A percentile compares a stretch with the other conserved stretches of the same genome.
These are phyloP conservation scores for Quercus berberidifolia DNA, from an alignment of 306 rosid species.

Conservation along the genomic window DNA sequence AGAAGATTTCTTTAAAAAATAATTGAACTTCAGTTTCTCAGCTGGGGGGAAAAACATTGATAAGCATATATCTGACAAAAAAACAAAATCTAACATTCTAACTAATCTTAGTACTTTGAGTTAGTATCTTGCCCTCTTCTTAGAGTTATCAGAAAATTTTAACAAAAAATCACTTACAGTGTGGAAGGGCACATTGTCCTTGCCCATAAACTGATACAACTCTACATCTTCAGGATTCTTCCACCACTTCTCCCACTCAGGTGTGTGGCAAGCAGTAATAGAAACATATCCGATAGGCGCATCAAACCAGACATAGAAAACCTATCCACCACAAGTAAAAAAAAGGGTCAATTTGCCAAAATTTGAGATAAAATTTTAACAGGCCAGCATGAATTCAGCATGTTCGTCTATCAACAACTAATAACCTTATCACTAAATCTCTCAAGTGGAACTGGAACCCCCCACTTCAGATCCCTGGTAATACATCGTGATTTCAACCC, in stretches of 20 bases:
- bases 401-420: background rate
- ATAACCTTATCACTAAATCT: slow-evolving; percentile 77
- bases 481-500: slow-evolving; percentile 88
- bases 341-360: background rate
- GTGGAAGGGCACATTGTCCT: slow-evolving; percentile 98
- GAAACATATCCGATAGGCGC: slow-evolving; percentile 97
- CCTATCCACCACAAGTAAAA: slow-evolving; percentile 37
- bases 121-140: background rate
- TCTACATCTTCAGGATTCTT: slow-evolving; percentile 91
- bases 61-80: background rate
- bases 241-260: slow-evolving; percentile 99
- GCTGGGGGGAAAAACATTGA: background rate
- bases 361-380: background rate
- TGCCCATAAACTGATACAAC: slow-evolving; percentile 95
- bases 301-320: slow-evolving; percentile 98
- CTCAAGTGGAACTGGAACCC: slow-evolving; percentile 97
- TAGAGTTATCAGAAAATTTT: background rate
- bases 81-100: background rate
- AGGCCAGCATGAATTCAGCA: background rate
- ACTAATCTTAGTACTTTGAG: background rate
- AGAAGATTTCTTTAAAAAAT: background rate
- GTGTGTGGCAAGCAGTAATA: slow-evolving; percentile 84
- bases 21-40: background rate
- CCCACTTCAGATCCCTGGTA: slow-evolving; percentile 96
- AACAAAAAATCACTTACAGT: slow-evolving; percentile 49